phyloP scores from a whole-genome alignment of 2,329 filamentous ascomycete species.

The Epichloe scottii region DNA sequence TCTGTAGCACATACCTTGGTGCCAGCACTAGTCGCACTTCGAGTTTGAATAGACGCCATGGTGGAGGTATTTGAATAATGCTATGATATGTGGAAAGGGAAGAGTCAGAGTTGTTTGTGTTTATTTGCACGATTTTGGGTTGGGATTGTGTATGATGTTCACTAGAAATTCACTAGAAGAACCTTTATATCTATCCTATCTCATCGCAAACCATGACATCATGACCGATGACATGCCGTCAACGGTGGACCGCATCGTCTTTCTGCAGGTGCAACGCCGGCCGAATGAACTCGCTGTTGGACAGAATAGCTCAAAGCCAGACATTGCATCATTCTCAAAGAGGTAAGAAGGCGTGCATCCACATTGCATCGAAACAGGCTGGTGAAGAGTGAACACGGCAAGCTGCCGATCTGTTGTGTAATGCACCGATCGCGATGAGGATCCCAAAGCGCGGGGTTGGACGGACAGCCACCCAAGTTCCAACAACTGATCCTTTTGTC shows the following conservation, averaged over 20 bases:
- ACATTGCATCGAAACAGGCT: not conserved
- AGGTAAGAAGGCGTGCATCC: not conserved
- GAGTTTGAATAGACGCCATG: conserved; percentile 1
- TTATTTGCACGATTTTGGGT: not conserved
- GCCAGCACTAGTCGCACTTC: conserved; percentile 2
- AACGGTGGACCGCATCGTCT: not conserved
- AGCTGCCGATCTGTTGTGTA: not conserved
- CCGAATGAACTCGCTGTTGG: not conserved
- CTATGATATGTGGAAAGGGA: not conserved
- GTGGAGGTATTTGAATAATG: not conserved
- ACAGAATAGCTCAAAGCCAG: not conserved
- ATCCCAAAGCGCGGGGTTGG: not conserved
- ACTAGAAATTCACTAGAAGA: not conserved
- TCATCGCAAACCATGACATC: conserved; percentile 2
- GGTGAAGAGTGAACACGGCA: not conserved
- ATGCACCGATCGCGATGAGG: not conserved
- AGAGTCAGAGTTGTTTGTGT: not conserved
- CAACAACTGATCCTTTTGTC: no score
- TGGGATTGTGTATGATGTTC: not conserved
- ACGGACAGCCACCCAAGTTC: not conserved
- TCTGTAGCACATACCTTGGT: conserved; percentile 2
- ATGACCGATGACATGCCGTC: not conserved
- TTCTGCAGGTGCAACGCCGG: not conserved
- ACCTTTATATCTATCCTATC: not conserved
- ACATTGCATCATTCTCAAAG: conserved; percentile 2